Conservation (phyloP, 2,329 filamentous ascomycete species). For the Scytalidium lignicola region DNA sequence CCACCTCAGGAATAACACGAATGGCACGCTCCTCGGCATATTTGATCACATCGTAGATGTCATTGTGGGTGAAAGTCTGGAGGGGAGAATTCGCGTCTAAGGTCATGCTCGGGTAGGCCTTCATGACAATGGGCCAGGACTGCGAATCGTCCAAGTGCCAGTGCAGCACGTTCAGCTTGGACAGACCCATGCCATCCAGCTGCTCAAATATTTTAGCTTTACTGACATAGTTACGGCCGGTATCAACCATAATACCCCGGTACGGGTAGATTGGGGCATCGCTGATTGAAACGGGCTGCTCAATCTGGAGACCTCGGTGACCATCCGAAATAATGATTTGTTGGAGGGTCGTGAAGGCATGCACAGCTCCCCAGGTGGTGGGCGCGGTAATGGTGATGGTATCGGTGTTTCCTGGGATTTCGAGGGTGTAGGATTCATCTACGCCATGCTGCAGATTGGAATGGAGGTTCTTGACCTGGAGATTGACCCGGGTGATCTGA, state of each 20-base stretch:
- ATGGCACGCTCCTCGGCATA: conserved; percentile 66
- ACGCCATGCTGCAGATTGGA: conserved; percentile 51
- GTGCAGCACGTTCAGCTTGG: conserved; percentile 77
- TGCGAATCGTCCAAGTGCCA: conserved; percentile 77
- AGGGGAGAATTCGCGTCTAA: conserved; percentile 67
- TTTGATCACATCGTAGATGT: conserved; percentile 62
- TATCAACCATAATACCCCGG: conserved; percentile 74
- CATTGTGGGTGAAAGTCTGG: conserved; percentile 59
- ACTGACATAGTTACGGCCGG: conserved; percentile 65
- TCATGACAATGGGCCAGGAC: conserved; percentile 77
- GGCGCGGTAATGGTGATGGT: conserved; percentile 49
- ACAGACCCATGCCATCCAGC: conserved; percentile 70
- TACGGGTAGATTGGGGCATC: conserved; percentile 70
- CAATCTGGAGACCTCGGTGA: conserved; percentile 51
- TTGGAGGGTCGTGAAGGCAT: conserved; percentile 67
- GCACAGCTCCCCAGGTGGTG: conserved; percentile 63
- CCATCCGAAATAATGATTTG: conserved; percentile 74
- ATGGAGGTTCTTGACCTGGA: conserved; percentile 38
- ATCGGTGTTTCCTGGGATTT: conserved; percentile 41
- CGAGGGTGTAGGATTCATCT: conserved; percentile 72
- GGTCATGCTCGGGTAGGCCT: conserved; percentile 64
- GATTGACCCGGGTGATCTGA: conserved; percentile 36
- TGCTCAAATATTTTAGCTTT: conserved; percentile 66
- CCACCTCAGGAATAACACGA: conserved; percentile 68
- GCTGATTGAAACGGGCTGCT: conserved; percentile 61